Conservation (phyloP, 768 basidiomycete species). For the Gloeophyllum trabeum region DNA sequence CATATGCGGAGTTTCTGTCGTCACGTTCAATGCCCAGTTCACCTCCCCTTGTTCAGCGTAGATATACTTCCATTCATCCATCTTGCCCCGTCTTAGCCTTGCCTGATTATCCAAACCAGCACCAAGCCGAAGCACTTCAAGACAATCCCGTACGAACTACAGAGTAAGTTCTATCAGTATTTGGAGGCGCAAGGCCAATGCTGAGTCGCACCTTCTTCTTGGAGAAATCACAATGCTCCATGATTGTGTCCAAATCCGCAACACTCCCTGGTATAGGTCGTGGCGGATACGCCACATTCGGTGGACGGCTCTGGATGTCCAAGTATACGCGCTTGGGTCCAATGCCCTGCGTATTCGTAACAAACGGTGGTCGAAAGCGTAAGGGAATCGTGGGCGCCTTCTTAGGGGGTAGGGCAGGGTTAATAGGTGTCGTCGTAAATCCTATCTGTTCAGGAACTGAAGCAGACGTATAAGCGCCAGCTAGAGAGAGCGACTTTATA, state of each 20-base stretch:
- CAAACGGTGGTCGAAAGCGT: constrained; percentile 33
- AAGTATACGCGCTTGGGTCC: constrained; percentile 76
- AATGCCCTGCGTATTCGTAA: constrained; percentile 52
- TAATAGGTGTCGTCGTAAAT: constrained; percentile 41
- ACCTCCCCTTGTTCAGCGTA: constrained; percentile 53
- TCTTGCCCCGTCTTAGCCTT: constrained; percentile 59
- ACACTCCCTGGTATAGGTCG: constrained; percentile 78
- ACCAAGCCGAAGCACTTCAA: constrained; percentile 89
- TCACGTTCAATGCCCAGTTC: constrained; percentile 18
- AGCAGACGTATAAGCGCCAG: constrained; percentile 3
- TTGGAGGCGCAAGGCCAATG: neutral
- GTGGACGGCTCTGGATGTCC: constrained; percentile 50
- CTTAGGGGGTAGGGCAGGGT: constrained; percentile 65
- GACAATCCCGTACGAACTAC: constrained; percentile 94
- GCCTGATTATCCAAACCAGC: constrained; percentile 79
- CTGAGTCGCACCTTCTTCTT: constrained; percentile 45
- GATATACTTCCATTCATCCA: constrained; percentile 83
- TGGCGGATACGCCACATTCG: constrained; percentile 72
- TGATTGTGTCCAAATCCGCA: constrained; percentile 81
- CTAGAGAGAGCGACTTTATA: constrained; percentile 3
- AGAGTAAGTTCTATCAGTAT: constrained; percentile 8
- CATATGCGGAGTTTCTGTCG: constrained; percentile 20
- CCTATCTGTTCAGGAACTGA: constrained; percentile 65
- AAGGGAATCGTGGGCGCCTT: constrained; percentile 33
- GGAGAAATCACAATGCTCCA: constrained; percentile 90